Conservation (phyloP, 257 asterid genomes). For the Eustoma russellianum region DNA sequence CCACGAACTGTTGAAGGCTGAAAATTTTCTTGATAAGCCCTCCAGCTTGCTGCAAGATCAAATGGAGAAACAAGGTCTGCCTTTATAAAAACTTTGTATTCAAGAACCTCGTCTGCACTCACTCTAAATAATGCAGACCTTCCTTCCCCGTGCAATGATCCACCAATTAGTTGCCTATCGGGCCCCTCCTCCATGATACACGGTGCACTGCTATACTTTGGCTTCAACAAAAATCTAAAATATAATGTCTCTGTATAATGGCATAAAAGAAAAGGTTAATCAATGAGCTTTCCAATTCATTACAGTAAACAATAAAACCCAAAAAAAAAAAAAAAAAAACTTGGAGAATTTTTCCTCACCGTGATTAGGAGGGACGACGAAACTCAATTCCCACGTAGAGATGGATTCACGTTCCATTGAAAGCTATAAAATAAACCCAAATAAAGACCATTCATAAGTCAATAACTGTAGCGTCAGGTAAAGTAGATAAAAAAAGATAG, state of each 20-base stretch:
- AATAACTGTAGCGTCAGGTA: neutral
- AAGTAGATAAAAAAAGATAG: neutral
- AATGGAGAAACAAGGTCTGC: conserved; percentile 88
- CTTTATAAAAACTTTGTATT: conserved; percentile 65
- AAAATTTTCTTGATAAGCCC: conserved; percentile 88
- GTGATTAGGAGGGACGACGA: conserved; percentile 83
- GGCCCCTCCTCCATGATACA: conserved; percentile 89
- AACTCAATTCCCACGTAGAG: conserved; percentile 90
- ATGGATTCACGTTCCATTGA: conserved; percentile 90
- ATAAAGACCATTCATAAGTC: neutral
- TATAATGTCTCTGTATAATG: conserved; percentile 68
- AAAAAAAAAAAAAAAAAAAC: neutral
- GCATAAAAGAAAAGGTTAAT: conserved; percentile 8
- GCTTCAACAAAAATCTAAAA: conserved; percentile 83
- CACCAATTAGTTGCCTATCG: conserved; percentile 68
- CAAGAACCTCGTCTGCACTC: conserved; percentile 55
- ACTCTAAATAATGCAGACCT: conserved; percentile 58
- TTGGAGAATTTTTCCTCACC: conserved; percentile 11
- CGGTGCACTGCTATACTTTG: conserved; percentile 43
- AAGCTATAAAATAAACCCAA: conserved; percentile 30
- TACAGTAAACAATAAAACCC: no score
- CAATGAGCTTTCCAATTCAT: conserved; percentile 10
- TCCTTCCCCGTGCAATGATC: conserved; percentile 69
- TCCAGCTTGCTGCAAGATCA: conserved; percentile 99
- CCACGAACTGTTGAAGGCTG: conserved; percentile 93